phyloP scores from a whole-genome alignment of 2,329 filamentous ascomycete genomes.

The Phyllosticta ampelicida region DNA sequence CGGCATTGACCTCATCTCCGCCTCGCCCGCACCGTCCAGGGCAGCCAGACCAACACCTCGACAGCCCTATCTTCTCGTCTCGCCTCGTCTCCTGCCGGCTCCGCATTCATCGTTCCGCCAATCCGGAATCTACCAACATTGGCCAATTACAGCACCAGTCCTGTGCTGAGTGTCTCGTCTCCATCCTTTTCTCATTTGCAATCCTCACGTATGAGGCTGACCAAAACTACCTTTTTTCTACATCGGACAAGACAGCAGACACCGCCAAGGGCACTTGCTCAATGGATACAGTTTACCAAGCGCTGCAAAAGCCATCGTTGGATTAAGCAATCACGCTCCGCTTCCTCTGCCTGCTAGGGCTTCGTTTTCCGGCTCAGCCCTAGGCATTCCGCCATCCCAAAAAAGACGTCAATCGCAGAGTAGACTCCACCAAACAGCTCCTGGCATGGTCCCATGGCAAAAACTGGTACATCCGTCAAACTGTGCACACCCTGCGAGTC shows the following conservation, averaged over 20 bases:
- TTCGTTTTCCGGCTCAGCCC: slow-evolving; percentile 3
- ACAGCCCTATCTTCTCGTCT: too few species aligned
- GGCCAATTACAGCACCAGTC: too few species aligned
- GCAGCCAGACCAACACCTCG: too few species aligned
- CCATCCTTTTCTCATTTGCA: too few species aligned
- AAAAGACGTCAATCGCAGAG: slow-evolving; percentile 63
- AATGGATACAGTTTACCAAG: too few species aligned
- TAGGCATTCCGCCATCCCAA: slow-evolving; percentile 59
- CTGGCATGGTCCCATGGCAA: slow-evolving; percentile 68
- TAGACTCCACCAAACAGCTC: slow-evolving; percentile 62
- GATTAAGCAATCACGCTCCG: background rate
- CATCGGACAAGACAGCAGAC: too few species aligned
- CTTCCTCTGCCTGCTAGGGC: background rate
- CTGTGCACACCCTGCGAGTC: slow-evolving; percentile 46
- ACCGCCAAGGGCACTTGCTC: too few species aligned
- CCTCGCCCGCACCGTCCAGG: background rate
- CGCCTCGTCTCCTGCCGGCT: background rate
- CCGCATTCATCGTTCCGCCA: background rate
- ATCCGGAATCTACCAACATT: background rate
- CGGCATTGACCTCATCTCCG: background rate
- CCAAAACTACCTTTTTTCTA: too few species aligned
- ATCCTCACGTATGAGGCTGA: too few species aligned
- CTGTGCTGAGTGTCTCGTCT: too few species aligned
- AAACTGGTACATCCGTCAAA: slow-evolving; percentile 44
- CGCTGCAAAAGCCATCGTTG: background rate